These are phyloP conservation scores for Ceratocystis colombiana DNA, from an alignment of 2,329 filamentous ascomycete genomes.

Conservation along the genomic window DNA sequence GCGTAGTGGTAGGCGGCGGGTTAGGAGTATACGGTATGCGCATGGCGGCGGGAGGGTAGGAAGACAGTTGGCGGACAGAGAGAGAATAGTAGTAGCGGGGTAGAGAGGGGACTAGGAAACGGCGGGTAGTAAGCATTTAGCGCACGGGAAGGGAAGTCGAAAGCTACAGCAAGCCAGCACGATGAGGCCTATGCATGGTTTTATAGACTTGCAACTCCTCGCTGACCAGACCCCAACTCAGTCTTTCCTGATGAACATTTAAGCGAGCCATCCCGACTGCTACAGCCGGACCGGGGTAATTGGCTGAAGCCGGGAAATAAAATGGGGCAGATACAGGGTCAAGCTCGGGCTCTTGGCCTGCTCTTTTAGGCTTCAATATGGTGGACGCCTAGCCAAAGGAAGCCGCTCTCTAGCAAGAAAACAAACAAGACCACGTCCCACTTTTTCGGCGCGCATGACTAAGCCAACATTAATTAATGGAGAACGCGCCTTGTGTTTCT, in stretches of 20 bases:
- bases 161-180: neutral
- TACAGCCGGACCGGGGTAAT: slow-evolving; percentile 6
- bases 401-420: neutral
- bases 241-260: slow-evolving; percentile 13
- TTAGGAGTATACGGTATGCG: slow-evolving; percentile 55
- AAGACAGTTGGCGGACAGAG: neutral
- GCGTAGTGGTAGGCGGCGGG: slow-evolving; percentile 38
- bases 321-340: neutral
- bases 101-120: neutral
- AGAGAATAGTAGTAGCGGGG: slow-evolving; percentile 13
- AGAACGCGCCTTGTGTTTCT: slow-evolving; percentile 5
- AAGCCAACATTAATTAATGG: neutral
- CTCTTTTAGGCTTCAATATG: neutral
- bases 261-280: slow-evolving; percentile 2
- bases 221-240: neutral
- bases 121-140: neutral
- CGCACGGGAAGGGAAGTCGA: neutral
- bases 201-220: neutral
- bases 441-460: neutral
- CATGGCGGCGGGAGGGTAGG: slow-evolving; percentile 38
- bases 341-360: neutral
- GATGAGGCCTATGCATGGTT: neutral
- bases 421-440: neutral
- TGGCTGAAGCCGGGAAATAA: neutral
- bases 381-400: neutral